These are phyloP conservation scores for Gymnopilus dilepis DNA, from an alignment of 768 basidiomycete species.

Conservation along the genomic window DNA sequence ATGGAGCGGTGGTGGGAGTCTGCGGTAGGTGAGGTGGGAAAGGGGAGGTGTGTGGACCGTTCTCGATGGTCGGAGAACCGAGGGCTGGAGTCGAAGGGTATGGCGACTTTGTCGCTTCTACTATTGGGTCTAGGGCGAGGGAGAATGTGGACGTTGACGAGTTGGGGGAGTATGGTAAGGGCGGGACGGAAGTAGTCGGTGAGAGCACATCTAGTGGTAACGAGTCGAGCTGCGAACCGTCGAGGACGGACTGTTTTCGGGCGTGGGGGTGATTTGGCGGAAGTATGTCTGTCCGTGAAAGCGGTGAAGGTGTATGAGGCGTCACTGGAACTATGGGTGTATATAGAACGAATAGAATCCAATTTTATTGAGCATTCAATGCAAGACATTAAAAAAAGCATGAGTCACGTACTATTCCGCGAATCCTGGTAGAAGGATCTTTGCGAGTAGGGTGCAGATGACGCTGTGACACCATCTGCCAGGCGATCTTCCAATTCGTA, in stretches of 20 bases:
- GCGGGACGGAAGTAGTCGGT: conserved; percentile 34
- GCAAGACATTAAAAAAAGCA: conserved; percentile 8
- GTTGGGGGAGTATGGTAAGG: conserved; percentile 39
- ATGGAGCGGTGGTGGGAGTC: conserved; percentile 25
- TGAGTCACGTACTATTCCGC: conserved; percentile 22
- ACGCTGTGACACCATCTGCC: conserved; percentile 34
- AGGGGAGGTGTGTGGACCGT: conserved; percentile 16
- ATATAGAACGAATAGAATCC: neutral
- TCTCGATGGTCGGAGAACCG: conserved; percentile 37
- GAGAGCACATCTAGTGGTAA: conserved; percentile 38
- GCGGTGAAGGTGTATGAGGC: conserved; percentile 46
- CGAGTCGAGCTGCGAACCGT: conserved; percentile 39
- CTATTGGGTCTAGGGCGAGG: conserved; percentile 42
- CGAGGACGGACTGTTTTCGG: conserved; percentile 71
- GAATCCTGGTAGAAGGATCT: conserved; percentile 28
- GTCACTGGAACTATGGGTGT: conserved; percentile 35
- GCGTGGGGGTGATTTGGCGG: conserved; percentile 76
- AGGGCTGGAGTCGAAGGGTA: conserved; percentile 35
- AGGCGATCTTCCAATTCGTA: conserved; percentile 48
- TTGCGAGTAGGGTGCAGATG: conserved; percentile 38
- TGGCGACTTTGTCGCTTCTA: conserved; percentile 33
- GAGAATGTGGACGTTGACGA: conserved; percentile 51
- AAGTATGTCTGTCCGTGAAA: conserved; percentile 56
- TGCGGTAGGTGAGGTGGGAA: conserved; percentile 37
- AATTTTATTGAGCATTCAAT: neutral